Conservation (phyloP, 345 rosid species). For the Physaria fendleri region DNA sequence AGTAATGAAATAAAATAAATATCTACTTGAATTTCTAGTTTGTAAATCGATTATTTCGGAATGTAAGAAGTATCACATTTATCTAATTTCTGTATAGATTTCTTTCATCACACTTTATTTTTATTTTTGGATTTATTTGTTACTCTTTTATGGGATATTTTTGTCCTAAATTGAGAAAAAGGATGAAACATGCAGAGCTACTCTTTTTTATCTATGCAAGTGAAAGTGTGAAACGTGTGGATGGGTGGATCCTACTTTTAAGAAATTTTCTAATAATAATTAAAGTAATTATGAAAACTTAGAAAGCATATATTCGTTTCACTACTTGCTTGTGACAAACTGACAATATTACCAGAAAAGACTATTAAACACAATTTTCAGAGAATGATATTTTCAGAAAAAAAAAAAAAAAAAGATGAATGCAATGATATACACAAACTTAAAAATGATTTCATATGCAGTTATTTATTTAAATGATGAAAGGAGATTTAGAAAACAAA, state of each 20-base stretch:
- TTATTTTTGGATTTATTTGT: background rate
- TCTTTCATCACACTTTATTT: background rate
- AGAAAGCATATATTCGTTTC: background rate
- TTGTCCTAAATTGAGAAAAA: background rate
- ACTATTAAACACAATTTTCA: too few species aligned
- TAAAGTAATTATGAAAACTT: background rate
- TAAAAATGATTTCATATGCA: too few species aligned
- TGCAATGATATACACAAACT: too few species aligned
- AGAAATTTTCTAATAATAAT: background rate
- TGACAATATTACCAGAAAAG: too few species aligned
- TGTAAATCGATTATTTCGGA: too few species aligned
- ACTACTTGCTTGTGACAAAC: too few species aligned
- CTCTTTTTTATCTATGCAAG: background rate
- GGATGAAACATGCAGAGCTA: background rate
- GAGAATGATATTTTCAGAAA: too few species aligned
- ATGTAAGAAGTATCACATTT: too few species aligned
- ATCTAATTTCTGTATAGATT: background rate
- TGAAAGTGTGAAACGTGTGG: background rate
- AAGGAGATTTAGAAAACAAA: conserved; percentile 4
- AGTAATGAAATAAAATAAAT: background rate
- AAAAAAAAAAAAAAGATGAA: too few species aligned
- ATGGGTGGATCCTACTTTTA: background rate
- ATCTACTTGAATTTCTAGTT: background rate
- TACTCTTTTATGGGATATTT: background rate
- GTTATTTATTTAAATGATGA: background rate